Evolutionary conservation across 306 rosid species (phyloP).

Genomic region (Inga laurina): DNA sequence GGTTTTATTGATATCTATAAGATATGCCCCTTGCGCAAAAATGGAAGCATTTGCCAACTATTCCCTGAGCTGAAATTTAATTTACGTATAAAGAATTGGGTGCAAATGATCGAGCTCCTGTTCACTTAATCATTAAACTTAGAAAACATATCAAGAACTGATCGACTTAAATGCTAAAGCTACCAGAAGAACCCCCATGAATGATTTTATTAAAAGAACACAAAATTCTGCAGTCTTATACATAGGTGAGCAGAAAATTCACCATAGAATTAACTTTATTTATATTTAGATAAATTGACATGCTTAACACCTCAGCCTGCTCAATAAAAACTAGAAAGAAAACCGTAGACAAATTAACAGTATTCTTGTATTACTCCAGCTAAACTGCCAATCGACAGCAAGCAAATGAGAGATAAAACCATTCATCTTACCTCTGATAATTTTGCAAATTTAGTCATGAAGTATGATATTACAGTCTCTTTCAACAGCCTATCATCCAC

Average conservation of each 20-base stretch:
- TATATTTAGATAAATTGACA: constrained; percentile 20
- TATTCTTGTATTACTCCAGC: constrained; percentile 21
- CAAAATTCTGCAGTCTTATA: constrained; percentile 24
- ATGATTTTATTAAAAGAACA: neutral
- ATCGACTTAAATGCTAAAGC: neutral
- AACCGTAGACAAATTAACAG: constrained; percentile 9
- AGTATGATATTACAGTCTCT: constrained; percentile 65
- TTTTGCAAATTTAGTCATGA: constrained; percentile 63
- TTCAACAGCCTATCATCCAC: constrained; percentile 63
- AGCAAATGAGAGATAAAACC: constrained; percentile 10
- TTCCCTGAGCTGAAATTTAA: neutral
- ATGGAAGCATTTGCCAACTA: neutral
- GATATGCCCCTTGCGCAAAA: neutral
- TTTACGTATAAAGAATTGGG: neutral
- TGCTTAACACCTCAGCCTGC: constrained; percentile 11
- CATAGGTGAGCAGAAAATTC: constrained; percentile 21
- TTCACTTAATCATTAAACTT: neutral
- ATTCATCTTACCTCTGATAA: constrained; percentile 67
- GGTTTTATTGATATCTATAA: constrained; percentile 1
- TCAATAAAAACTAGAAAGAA: constrained; percentile 15
- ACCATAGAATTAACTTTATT: constrained; percentile 9
- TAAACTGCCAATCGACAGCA: neutral
- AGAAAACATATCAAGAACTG: neutral
- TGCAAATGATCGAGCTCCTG: neutral
- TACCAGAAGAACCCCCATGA: neutral